These are phyloP conservation scores for Cyclotella cryptica DNA, from an alignment of 108 stramenopile genomes.

Conservation along the genomic window DNA sequence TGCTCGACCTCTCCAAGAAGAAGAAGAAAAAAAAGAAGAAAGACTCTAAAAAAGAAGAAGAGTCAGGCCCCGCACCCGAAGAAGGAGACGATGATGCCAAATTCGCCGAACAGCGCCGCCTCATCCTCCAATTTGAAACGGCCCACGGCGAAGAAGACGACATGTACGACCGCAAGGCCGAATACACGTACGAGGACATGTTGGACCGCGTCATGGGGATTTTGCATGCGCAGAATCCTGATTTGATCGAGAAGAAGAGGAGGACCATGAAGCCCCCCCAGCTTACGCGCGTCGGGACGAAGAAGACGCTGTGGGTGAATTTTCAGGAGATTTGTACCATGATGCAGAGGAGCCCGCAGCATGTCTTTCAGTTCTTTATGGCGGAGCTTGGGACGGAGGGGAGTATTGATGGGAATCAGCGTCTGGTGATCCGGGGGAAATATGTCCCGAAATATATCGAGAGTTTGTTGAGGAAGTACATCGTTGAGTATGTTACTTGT, in stretches of 20 bases:
- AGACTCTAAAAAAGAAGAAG: slow-evolving; percentile 40
- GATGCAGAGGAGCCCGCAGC: slow-evolving; percentile 97
- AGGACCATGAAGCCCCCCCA: slow-evolving; percentile 98
- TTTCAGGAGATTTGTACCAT: slow-evolving; percentile 98
- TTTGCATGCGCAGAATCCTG: slow-evolving; percentile 96
- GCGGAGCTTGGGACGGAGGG: slow-evolving; percentile 99
- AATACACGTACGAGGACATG: slow-evolving; percentile 91
- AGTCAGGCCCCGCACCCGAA: slow-evolving; percentile 33
- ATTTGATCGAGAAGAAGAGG: slow-evolving; percentile 97
- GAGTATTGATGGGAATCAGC: slow-evolving; percentile 98
- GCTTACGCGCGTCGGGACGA: slow-evolving; percentile 91
- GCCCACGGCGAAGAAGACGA: slow-evolving; percentile 77
- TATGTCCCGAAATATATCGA: slow-evolving; percentile 99
- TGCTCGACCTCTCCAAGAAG: slow-evolving; percentile 89
- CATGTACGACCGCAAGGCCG: slow-evolving; percentile 80
- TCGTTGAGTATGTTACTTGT: slow-evolving; percentile 99
- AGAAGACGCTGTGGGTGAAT: slow-evolving; percentile 99
- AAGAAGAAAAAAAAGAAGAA: slow-evolving; percentile 94
- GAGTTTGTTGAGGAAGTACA: slow-evolving; percentile 97
- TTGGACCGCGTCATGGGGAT: slow-evolving; percentile 88
- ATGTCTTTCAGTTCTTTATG: slow-evolving; percentile 99
- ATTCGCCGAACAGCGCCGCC: slow-evolving; percentile 66
- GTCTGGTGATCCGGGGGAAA: slow-evolving; percentile 96
- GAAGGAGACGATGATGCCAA: slow-evolving; percentile 49
- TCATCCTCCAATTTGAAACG: slow-evolving; percentile 70